Evolutionary conservation across 352 stramenopile species (phyloP).

Genomic region (Globisporangium cylindrosporum): DNA sequence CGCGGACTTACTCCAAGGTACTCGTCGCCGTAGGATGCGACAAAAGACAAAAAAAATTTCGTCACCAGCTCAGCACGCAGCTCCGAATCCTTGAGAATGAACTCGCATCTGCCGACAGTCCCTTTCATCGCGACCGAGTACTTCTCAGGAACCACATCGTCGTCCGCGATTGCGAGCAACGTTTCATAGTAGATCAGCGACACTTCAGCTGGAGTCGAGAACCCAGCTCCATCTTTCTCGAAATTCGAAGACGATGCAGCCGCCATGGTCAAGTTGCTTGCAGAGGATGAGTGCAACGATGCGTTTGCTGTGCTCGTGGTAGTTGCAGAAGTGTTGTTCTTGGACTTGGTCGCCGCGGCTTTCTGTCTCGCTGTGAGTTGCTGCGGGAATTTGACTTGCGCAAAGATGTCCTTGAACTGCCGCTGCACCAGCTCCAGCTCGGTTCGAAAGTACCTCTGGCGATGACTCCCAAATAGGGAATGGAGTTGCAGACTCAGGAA

Average conservation of each 20-base stretch:
- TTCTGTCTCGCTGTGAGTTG: constrained; percentile 37
- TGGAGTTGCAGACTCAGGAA: constrained; percentile 78
- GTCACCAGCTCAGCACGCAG: constrained; percentile 63
- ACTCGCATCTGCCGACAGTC: constrained; percentile 46
- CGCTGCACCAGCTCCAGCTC: constrained; percentile 63
- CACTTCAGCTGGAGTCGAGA: constrained; percentile 23
- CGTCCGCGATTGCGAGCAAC: constrained; percentile 44
- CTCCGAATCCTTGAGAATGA: constrained; percentile 69
- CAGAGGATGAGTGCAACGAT: constrained; percentile 12
- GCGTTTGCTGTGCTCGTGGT: constrained; percentile 2
- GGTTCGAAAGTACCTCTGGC: constrained; percentile 57
- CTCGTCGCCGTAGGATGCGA: constrained; percentile 56
- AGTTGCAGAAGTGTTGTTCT: constrained; percentile 20
- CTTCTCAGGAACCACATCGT: constrained; percentile 32
- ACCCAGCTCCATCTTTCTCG: constrained; percentile 33
- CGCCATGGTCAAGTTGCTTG: constrained; percentile 13
- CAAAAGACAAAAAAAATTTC: constrained; percentile 64
- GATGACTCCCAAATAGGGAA: constrained; percentile 74
- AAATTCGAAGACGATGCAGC: constrained; percentile 42
- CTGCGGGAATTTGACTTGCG: constrained; percentile 50
- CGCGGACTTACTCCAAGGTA: constrained; percentile 47
- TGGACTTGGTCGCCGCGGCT: constrained; percentile 32
- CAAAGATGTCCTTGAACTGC: constrained; percentile 42
- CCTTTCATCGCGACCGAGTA: constrained; percentile 44
- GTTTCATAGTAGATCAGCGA: constrained; percentile 53